phyloP scores from a whole-genome alignment of 805 yeast species.

The Kodamaea hsintzibuensis region DNA sequence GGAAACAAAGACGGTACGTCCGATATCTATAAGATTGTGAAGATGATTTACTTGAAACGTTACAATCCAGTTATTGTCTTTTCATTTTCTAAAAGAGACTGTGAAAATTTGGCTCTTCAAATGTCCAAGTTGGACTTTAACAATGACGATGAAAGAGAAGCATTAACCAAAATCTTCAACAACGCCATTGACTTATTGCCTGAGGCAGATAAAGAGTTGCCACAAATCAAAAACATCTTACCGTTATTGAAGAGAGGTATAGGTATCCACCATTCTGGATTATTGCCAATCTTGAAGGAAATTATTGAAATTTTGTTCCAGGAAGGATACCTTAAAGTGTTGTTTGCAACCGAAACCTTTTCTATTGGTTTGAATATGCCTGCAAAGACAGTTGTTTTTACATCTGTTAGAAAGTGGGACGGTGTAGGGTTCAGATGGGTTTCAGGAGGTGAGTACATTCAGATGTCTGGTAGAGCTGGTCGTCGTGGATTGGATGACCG shows the following conservation, averaged over 20 bases:
- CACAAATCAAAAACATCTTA: slow-evolving; percentile 89
- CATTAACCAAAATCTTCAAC: slow-evolving; percentile 82
- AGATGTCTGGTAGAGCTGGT: slow-evolving; percentile 99
- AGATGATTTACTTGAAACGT: slow-evolving; percentile 95
- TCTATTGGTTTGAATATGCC: slow-evolving; percentile 99
- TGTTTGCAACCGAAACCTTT: slow-evolving; percentile 97
- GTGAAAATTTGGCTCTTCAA: slow-evolving; percentile 90
- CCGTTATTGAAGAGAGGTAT: slow-evolving; percentile 93
- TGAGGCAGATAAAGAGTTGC: slow-evolving; percentile 86
- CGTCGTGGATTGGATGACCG: slow-evolving; percentile 99
- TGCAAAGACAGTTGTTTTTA: slow-evolving; percentile 97
- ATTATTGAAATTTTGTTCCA: slow-evolving; percentile 95
- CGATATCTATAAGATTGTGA: slow-evolving; percentile 94
- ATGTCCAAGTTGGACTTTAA: slow-evolving; percentile 96
- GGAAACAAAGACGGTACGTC: slow-evolving; percentile 75
- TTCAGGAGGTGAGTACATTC: slow-evolving; percentile 98
- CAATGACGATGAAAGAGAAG: slow-evolving; percentile 89
- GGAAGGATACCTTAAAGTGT: slow-evolving; percentile 90
- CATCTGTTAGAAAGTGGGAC: slow-evolving; percentile 98
- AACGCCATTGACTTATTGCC: slow-evolving; percentile 89
- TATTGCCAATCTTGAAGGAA: slow-evolving; percentile 89
- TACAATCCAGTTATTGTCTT: slow-evolving; percentile 98
- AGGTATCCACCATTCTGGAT: slow-evolving; percentile 97
- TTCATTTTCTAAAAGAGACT: slow-evolving; percentile 96
- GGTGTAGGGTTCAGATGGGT: slow-evolving; percentile 98